phyloP scores from a whole-genome alignment of 805 yeast species.

The Nakazawaea pomicola region DNA sequence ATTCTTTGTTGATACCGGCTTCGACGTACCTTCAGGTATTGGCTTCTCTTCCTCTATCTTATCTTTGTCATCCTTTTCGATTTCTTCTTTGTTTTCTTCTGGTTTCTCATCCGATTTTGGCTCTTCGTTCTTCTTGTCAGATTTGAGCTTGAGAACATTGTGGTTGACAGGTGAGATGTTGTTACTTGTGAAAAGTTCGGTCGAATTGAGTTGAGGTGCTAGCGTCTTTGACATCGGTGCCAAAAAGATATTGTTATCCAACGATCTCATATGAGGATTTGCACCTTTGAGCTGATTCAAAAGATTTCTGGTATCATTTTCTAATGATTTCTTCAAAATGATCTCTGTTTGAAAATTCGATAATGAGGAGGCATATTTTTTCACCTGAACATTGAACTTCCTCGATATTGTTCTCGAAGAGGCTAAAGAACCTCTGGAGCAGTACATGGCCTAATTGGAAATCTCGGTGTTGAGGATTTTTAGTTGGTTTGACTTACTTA shows the following conservation, averaged over 20 bases:
- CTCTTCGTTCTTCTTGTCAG: conserved; percentile 8
- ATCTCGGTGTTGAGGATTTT: no score
- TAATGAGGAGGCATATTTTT: conserved; percentile 14
- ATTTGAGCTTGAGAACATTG: conserved; percentile 1
- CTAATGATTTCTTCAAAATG: conserved; percentile 14
- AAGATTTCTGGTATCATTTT: conserved; percentile 12
- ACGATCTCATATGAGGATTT: conserved; percentile 2
- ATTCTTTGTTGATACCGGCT: conserved; percentile 13
- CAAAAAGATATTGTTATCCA: conserved; percentile 1
- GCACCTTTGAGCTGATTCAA: conserved; percentile 3
- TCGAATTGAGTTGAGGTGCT: background rate
- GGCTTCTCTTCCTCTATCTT: conserved; percentile 18
- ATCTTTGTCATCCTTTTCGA: conserved; percentile 18
- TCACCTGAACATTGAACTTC: background rate
- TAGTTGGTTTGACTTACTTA: background rate
- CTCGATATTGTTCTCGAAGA: background rate
- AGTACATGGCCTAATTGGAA: conserved; percentile 4
- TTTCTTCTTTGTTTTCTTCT: conserved; percentile 22
- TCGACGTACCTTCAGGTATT: conserved; percentile 11
- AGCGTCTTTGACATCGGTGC: background rate
- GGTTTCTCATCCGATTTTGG: conserved; percentile 7
- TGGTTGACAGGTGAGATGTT: background rate
- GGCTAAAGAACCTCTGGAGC: conserved; percentile 10
- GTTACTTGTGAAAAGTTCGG: background rate
- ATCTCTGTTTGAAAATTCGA: conserved; percentile 17